Conservation (phyloP, 768 basidiomycete genomes). For the Tulasnella sp. region DNA sequence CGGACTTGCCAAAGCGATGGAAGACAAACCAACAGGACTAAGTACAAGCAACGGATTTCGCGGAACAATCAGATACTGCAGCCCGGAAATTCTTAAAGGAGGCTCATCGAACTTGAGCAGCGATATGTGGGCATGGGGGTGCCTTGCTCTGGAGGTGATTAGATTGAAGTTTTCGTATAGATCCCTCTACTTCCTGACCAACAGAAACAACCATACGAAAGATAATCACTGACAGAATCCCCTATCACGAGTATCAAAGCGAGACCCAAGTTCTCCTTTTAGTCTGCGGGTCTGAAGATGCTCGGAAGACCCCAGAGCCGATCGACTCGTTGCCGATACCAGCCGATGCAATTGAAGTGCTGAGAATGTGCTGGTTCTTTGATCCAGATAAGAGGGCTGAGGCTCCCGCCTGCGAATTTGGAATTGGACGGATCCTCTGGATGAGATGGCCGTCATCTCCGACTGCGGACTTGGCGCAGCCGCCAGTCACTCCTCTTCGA, state of each 20-base stretch:
- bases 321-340: neutral
- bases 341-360: neutral
- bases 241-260: neutral
- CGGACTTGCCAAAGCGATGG: neutral
- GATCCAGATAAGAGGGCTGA: neutral
- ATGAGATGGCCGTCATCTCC: too few relatives aligned
- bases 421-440: too few relatives aligned
- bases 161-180: neutral
- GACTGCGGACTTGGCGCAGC: neutral
- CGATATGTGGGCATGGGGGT: conserved; percentile 6
- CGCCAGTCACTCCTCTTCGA: neutral
- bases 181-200: too few relatives aligned
- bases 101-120: neutral
- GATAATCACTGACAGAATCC: neutral
- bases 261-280: neutral
- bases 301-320: neutral
- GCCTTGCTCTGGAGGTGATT: neutral
- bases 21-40: neutral
- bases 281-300: neutral
- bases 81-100: neutral
- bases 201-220: neutral
- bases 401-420: neutral
- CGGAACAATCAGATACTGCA: neutral
- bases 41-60: neutral
- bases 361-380: neutral